Conservation (phyloP, 1,139 yeast genomes). For the Suhomyces taliae region DNA sequence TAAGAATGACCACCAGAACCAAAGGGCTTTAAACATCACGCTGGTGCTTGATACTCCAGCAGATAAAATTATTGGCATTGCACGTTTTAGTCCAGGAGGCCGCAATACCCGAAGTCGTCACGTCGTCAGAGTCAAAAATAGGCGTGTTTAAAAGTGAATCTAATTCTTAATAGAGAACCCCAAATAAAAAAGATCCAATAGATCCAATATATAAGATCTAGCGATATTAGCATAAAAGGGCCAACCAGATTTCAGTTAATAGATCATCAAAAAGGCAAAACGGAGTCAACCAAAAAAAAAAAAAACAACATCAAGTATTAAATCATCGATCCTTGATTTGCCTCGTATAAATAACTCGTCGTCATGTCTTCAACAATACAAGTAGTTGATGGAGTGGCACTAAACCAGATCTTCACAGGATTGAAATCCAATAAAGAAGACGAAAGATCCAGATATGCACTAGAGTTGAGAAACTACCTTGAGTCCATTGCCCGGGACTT, state of each 20-base stretch:
- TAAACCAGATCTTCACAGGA: conserved; percentile 55
- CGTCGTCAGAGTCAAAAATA: too few relatives aligned
- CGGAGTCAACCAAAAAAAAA: background rate
- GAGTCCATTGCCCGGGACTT: conserved; percentile 72
- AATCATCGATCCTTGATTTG: background rate
- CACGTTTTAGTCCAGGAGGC: too few relatives aligned
- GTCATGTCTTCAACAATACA: conserved; percentile 35
- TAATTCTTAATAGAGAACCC: too few relatives aligned
- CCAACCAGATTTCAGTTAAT: background rate
- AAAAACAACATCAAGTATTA: background rate
- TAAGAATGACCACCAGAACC: conserved; percentile 3
- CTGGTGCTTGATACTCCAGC: too few relatives aligned
- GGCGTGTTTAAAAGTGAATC: too few relatives aligned
- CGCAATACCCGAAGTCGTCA: too few relatives aligned
- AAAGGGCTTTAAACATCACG: too few relatives aligned
- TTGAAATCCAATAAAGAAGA: conserved; percentile 50
- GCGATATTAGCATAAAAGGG: too few relatives aligned
- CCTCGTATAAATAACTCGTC: background rate
- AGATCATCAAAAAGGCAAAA: background rate
- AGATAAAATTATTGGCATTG: too few relatives aligned
- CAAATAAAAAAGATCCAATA: too few relatives aligned
- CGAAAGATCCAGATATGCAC: conserved; percentile 60
- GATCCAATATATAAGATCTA: too few relatives aligned
- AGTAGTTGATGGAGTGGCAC: conserved; percentile 50
- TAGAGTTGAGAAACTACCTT: conserved; percentile 65